Base-by-base conservation (phyloP, 495 filamentous ascomycete genomes). In the Penicillium lividum region DNA sequence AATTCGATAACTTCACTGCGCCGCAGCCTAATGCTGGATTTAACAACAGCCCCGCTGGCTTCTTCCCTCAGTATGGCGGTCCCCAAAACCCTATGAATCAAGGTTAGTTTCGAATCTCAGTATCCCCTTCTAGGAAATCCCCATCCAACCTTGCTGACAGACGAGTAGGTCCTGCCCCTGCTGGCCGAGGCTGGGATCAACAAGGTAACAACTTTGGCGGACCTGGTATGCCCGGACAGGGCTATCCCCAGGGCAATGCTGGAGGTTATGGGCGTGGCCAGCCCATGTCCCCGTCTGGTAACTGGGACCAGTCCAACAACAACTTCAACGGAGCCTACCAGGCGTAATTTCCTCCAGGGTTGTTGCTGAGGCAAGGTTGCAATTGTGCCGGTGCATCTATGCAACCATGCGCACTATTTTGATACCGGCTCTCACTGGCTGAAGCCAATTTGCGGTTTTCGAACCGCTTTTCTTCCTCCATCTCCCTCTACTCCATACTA, bases 1-100 rank as follows among this genome's bases (percentile, higher is more conserved):
- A 93, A 66, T 86, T 89, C 63, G 87, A 92, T 60, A 90, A 86
- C 58, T 93, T 91, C 72, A 91, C 92, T 60, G 86, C 90, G 59
- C 91, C 68, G 64, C 76, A 74, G 67, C 74, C 58, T 48, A 86
- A 59, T 79, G 85, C 80, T 66, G 75, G 67, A 82, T 86, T 78
- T 87, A 88, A 58, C 51, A 84, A 86, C 65, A 90, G 87, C 62
- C 90, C 91, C 8, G 85, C 91, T 10, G 85, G 90, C 22, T 97
- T 89, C 79, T 98, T 97, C 74, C 95, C 94, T 61, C 95, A 98
- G 73, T 98, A 97, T 67, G 71, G 69, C 28, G 83, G 82, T 43
- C 82, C 84, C 56, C 51, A 38, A 31, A 86, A 86, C 58, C 85
- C 87, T 30, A 92, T 91, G 86, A 87, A 85, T 72, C 83, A 84